Conservation (phyloP, 768 basidiomycete genomes). For the Lyophyllum semitale region DNA sequence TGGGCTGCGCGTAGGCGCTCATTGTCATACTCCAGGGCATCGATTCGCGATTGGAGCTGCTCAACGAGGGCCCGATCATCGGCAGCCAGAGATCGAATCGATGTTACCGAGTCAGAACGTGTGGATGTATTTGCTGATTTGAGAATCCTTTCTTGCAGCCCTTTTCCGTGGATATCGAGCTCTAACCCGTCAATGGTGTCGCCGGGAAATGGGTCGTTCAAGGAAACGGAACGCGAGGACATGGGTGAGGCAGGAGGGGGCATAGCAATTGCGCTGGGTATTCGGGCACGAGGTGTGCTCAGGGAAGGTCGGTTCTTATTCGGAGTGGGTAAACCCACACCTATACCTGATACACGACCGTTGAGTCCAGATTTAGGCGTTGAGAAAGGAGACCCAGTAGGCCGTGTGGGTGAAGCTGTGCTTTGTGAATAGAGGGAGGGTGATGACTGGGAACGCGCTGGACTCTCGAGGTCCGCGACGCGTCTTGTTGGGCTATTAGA, state of each 20-base stretch:
- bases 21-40: constrained; percentile 73
- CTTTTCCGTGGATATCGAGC: constrained; percentile 38
- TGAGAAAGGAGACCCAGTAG: constrained; percentile 62
- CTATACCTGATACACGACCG: constrained; percentile 36
- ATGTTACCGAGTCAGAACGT: constrained; percentile 43
- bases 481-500: constrained; percentile 32
- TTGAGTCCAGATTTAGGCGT: constrained; percentile 61
- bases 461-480: constrained; percentile 23
- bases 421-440: constrained; percentile 38
- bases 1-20: constrained; percentile 49
- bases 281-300: constrained; percentile 62
- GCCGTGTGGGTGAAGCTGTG: constrained; percentile 42
- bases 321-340: constrained; percentile 34
- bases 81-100: constrained; percentile 28
- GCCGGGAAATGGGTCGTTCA: constrained; percentile 27
- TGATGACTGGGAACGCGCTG: constrained; percentile 27
- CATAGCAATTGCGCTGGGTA: constrained; percentile 79
- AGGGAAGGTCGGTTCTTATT: constrained; percentile 39
- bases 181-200: constrained; percentile 26
- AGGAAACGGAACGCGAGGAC: constrained; percentile 37
- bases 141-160: constrained; percentile 53
- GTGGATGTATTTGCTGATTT: constrained; percentile 32
- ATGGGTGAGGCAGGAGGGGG: constrained; percentile 76
- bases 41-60: constrained; percentile 50
- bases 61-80: constrained; percentile 41